Conservation (phyloP, 2,329 filamentous ascomycete species). For the Orbilia brochopaga region DNA sequence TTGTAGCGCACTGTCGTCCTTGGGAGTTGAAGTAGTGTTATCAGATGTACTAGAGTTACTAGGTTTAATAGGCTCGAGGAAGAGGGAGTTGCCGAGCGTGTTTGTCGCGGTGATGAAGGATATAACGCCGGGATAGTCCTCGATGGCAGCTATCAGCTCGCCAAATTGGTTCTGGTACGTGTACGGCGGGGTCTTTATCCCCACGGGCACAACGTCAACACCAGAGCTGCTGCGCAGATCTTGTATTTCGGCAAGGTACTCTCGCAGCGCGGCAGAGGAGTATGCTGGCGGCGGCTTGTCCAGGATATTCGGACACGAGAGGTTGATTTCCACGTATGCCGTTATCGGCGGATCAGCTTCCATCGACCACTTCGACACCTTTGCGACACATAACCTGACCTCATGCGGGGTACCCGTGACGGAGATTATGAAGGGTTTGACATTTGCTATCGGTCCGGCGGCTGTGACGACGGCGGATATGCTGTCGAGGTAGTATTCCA, state of each 20-base stretch:
- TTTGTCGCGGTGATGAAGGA: conserved; percentile 76
- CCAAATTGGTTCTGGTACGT: conserved; percentile 72
- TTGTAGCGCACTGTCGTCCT: conserved; percentile 13
- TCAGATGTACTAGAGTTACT: not conserved
- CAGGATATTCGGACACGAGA: conserved; percentile 78
- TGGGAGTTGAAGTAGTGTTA: conserved; percentile 15
- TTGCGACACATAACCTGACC: conserved; percentile 65
- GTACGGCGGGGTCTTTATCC: conserved; percentile 78
- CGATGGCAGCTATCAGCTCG: conserved; percentile 64
- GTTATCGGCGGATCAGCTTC: conserved; percentile 59
- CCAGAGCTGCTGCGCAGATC: conserved; percentile 53
- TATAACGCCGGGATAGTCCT: conserved; percentile 57
- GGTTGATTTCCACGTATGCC: conserved; percentile 76
- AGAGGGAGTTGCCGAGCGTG: conserved; percentile 72
- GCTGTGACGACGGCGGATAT: conserved; percentile 50
- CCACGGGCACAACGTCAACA: conserved; percentile 61
- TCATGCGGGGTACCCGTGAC: conserved; percentile 70
- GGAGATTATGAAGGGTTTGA: conserved; percentile 68
- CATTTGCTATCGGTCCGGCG: no score
- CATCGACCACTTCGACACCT: conserved; percentile 60
- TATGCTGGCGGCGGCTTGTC: conserved; percentile 74
- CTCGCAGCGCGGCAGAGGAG: conserved; percentile 61
- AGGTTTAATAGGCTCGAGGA: conserved; percentile 58
- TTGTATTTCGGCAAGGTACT: conserved; percentile 65
- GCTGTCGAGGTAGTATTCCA: conserved; percentile 63